Evolutionary conservation across 148 eudicot species (phyloP).

Genomic region (Chenopodium formosanum): DNA sequence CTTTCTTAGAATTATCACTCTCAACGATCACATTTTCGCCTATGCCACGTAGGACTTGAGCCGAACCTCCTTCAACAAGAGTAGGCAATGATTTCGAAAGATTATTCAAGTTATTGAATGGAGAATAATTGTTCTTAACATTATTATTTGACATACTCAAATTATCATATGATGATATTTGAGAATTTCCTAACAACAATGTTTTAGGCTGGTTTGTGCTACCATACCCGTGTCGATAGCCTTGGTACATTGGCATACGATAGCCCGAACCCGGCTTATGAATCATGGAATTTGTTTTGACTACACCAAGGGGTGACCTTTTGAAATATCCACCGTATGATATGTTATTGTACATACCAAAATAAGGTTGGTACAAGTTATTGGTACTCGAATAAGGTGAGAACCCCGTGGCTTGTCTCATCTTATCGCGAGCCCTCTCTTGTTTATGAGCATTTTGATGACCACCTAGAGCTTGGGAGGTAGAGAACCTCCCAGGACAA

Average conservation of each 20-base stretch:
- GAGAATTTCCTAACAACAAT: not conserved
- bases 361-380: constrained; percentile 21
- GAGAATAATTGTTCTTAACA: not conserved
- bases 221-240: constrained; percentile 16
- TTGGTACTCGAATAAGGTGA: not conserved
- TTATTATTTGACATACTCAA: constrained; percentile 1
- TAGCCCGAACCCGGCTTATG: constrained; percentile 17
- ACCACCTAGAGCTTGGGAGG: constrained; percentile 37
- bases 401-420: constrained; percentile 25
- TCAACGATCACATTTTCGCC: not conserved
- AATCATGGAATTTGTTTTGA: constrained; percentile 26
- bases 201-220: not conserved
- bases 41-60: not conserved
- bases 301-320: constrained; percentile 26
- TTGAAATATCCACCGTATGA: constrained; percentile 13
- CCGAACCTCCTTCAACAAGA: constrained; percentile 11
- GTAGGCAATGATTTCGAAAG: constrained; percentile 17
- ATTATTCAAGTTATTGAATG: constrained; percentile 16
- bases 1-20: constrained; percentile 1
- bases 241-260: constrained; percentile 17
- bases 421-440: constrained; percentile 34
- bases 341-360: constrained; percentile 13
- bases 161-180: constrained; percentile 1
- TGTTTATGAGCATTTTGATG: constrained; percentile 42
- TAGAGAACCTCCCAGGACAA: constrained; percentile 34